A percentile compares a stretch with the other conserved stretches of the same genome.
Evolutionary conservation across 345 rosid genomes (phyloP).

Genomic region (Lepidium didymum): DNA sequence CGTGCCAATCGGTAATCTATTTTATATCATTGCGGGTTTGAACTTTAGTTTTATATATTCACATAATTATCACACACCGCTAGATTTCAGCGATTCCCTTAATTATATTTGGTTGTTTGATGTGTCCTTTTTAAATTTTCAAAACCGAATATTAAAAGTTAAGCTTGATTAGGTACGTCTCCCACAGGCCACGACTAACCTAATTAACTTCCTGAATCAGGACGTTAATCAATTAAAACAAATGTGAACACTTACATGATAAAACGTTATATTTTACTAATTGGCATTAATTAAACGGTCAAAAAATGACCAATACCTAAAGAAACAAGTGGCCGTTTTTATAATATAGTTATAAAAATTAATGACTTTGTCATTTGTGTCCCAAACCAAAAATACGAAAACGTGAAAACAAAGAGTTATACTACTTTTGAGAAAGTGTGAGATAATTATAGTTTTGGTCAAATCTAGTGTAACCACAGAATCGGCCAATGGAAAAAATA

Average conservation of each 20-base stretch:
- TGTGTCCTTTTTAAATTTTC: not conserved
- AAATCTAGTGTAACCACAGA: not conserved
- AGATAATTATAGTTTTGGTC: slow-evolving; percentile 8
- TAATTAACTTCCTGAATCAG: not conserved
- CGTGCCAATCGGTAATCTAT: no score
- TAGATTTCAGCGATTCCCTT: no score
- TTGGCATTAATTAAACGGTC: slow-evolving; percentile 15
- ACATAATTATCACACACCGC: no score
- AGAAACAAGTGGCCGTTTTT: slow-evolving; percentile 21
- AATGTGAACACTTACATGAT: slow-evolving; percentile 27
- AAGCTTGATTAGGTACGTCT: not conserved
- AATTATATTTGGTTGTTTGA: not conserved
- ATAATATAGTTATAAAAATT: not conserved
- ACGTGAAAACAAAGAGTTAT: slow-evolving; percentile 6
- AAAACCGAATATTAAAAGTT: not conserved
- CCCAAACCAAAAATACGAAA: not conserved
- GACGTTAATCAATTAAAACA: not conserved
- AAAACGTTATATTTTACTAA: not conserved
- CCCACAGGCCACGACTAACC: not conserved
- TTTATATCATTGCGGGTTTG: no score
- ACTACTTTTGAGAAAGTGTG: slow-evolving; percentile 18
- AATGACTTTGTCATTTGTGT: slow-evolving; percentile 4
- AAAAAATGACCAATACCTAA: slow-evolving; percentile 20
- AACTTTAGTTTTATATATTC: no score
- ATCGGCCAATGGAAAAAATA: not conserved